phyloP scores from a whole-genome alignment of 768 basidiomycete genomes.

The Candolleomyces aberdarensis region DNA sequence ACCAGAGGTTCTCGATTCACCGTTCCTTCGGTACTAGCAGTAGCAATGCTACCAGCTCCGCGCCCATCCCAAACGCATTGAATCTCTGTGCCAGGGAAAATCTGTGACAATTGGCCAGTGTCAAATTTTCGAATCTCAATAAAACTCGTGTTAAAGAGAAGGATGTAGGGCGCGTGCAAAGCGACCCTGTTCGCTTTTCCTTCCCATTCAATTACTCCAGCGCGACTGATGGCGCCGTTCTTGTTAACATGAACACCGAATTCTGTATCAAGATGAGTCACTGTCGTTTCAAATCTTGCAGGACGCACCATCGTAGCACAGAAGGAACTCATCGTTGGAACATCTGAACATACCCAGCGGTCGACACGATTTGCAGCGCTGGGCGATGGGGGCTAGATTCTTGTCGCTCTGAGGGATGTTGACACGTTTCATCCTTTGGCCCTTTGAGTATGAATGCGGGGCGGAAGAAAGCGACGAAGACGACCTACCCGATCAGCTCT shows the following conservation, averaged over 20 bases:
- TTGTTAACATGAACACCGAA: slow-evolving; percentile 95
- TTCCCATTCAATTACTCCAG: slow-evolving; percentile 92
- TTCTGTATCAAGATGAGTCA: slow-evolving; percentile 41
- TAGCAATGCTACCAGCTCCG: slow-evolving; percentile 53
- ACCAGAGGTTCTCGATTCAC: slow-evolving; percentile 77
- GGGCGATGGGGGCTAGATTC: slow-evolving; percentile 67
- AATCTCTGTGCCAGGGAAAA: slow-evolving; percentile 81
- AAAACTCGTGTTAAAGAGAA: slow-evolving; percentile 88
- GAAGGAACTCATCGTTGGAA: slow-evolving; percentile 86
- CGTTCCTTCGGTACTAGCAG: slow-evolving; percentile 59
- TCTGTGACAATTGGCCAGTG: slow-evolving; percentile 79
- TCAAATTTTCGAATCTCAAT: slow-evolving; percentile 88
- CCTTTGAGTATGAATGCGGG: not conserved
- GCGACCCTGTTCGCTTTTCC: slow-evolving; percentile 88
- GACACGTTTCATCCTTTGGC: slow-evolving; percentile 60
- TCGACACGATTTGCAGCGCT: slow-evolving; percentile 81
- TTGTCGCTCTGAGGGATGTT: slow-evolving; percentile 84
- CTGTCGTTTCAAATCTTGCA: not conserved
- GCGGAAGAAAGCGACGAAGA: not conserved
- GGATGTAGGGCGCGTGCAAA: slow-evolving; percentile 85
- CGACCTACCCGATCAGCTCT: slow-evolving; percentile 83
- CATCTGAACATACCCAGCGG: slow-evolving; percentile 95
- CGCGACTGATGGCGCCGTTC: slow-evolving; percentile 83
- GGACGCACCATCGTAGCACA: slow-evolving; percentile 84
- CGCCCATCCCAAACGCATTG: slow-evolving; percentile 92